These are phyloP conservation scores for Trichoderma cornu-damae DNA, from an alignment of 2,329 filamentous ascomycete species.

Conservation along the genomic window DNA sequence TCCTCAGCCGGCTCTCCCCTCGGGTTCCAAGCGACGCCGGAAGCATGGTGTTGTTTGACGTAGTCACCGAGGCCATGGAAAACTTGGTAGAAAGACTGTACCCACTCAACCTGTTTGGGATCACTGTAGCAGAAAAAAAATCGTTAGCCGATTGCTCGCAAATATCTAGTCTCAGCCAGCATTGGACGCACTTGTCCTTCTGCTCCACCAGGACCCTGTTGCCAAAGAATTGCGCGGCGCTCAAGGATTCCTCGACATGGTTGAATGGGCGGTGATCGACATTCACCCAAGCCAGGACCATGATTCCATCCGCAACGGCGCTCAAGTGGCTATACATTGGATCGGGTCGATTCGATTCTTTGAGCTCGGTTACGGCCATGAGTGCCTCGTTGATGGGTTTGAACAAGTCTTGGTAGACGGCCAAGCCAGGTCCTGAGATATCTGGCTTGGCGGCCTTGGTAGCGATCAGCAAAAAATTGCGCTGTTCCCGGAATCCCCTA, in stretches of 20 bases:
- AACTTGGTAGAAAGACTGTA: slow-evolving; percentile 86
- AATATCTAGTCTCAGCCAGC: not conserved
- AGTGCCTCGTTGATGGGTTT: slow-evolving; percentile 83
- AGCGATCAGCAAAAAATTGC: slow-evolving; percentile 80
- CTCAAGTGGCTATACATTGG: slow-evolving; percentile 75
- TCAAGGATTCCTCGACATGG: slow-evolving; percentile 76
- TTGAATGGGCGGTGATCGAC: slow-evolving; percentile 78
- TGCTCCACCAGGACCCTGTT: slow-evolving; percentile 89
- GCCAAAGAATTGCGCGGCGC: slow-evolving; percentile 86
- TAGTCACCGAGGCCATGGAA: slow-evolving; percentile 81
- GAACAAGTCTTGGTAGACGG: slow-evolving; percentile 68
- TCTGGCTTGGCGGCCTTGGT: slow-evolving; percentile 92
- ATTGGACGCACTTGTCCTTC: slow-evolving; percentile 57
- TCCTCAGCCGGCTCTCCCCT: slow-evolving; percentile 69
- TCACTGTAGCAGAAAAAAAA: slow-evolving; percentile 50
- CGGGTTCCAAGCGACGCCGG: slow-evolving; percentile 81
- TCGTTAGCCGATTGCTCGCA: slow-evolving; percentile 9
- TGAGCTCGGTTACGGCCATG: slow-evolving; percentile 70
- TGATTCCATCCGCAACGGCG: slow-evolving; percentile 84
- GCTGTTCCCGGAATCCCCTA: slow-evolving; percentile 73
- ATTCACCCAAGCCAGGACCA: slow-evolving; percentile 84
- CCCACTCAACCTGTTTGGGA: slow-evolving; percentile 75
- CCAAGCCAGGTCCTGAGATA: slow-evolving; percentile 52
- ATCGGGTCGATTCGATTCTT: slow-evolving; percentile 73
- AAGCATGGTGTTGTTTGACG: slow-evolving; percentile 74